A percentile compares a stretch with the other conserved stretches of the same genome.
Evolutionary conservation across 306 rosid species (phyloP).

Genomic region (Ziziphus jujuba): DNA sequence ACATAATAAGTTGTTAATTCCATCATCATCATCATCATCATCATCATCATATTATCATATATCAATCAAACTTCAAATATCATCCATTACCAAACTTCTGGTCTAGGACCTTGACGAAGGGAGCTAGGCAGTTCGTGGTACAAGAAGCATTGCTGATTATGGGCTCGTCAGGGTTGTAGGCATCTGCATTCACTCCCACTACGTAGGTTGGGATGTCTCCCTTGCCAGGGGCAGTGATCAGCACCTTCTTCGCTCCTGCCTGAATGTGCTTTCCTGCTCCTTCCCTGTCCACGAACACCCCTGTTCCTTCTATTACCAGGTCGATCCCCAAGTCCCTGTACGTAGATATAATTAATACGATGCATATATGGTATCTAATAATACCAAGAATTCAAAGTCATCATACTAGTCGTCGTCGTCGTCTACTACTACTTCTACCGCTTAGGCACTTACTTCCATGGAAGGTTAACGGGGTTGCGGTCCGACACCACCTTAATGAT

Average conservation of each 20-base stretch:
- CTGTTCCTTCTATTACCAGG: constrained; percentile 97
- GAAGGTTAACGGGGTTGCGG: constrained; percentile 80
- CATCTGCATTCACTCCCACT: constrained; percentile 87
- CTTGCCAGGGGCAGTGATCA: constrained; percentile 97
- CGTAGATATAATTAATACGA: neutral
- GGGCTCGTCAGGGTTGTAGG: constrained; percentile 60
- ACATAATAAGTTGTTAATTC: too few relatives aligned
- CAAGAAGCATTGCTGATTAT: constrained; percentile 99
- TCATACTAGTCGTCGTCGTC: too few relatives aligned
- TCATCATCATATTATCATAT: too few relatives aligned
- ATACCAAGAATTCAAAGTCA: too few relatives aligned
- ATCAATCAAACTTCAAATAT: too few relatives aligned
- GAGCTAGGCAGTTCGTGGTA: constrained; percentile 99
- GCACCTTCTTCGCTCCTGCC: constrained; percentile 97
- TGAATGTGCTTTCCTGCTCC: constrained; percentile 93
- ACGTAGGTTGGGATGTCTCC: constrained; percentile 98
- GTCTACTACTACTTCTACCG: too few relatives aligned
- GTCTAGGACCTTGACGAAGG: constrained; percentile 95
- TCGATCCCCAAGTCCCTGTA: constrained; percentile 82
- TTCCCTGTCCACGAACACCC: constrained; percentile 93
- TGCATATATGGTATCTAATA: too few relatives aligned
- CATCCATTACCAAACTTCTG: constrained; percentile 92
- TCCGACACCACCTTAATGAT: constrained; percentile 78
- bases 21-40: too few relatives aligned
- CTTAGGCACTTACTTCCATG: constrained; percentile 85